These are phyloP conservation scores for Psidium friedrichsthalianum DNA, from an alignment of 345 rosid genomes.

Conservation along the genomic window DNA sequence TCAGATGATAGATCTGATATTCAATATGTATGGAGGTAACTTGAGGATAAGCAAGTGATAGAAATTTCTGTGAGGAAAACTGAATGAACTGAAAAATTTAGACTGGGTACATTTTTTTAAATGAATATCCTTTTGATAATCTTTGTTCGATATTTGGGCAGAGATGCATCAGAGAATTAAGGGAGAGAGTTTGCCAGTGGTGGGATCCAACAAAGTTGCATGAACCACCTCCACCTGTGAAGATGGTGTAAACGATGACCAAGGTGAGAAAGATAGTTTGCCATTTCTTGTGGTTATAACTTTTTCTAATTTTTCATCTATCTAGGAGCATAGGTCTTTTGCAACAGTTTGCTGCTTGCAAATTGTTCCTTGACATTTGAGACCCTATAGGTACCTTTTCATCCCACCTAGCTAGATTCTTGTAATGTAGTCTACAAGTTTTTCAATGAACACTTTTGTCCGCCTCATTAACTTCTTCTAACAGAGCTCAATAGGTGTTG, in stretches of 20 bases:
- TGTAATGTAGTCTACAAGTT: background rate
- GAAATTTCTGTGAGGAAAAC: background rate
- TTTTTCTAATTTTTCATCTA: background rate
- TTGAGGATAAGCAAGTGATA: background rate
- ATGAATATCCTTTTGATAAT: background rate
- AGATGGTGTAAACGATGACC: constrained; percentile 22
- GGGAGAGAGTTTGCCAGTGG: constrained; percentile 85
- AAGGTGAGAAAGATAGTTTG: constrained; percentile 22
- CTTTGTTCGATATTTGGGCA: constrained; percentile 6
- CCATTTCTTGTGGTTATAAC: background rate
- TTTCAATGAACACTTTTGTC: background rate
- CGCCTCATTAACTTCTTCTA: background rate
- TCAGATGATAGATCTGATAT: background rate
- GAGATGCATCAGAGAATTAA: constrained; percentile 60
- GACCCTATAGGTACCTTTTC: background rate
- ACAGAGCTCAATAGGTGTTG: background rate
- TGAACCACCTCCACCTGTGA: constrained; percentile 28
- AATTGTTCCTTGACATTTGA: background rate
- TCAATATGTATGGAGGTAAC: background rate
- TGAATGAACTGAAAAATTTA: background rate
- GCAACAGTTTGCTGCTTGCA: background rate
- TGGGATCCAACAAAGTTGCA: constrained; percentile 70
- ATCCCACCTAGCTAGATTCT: background rate
- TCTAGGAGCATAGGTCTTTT: background rate
- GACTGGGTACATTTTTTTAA: background rate